Evolutionary conservation across 2,329 filamentous ascomycete genomes (phyloP), one percentile per base, ranked within the genome.

Genomic region (Annulohypoxylon truncatum): DNA sequence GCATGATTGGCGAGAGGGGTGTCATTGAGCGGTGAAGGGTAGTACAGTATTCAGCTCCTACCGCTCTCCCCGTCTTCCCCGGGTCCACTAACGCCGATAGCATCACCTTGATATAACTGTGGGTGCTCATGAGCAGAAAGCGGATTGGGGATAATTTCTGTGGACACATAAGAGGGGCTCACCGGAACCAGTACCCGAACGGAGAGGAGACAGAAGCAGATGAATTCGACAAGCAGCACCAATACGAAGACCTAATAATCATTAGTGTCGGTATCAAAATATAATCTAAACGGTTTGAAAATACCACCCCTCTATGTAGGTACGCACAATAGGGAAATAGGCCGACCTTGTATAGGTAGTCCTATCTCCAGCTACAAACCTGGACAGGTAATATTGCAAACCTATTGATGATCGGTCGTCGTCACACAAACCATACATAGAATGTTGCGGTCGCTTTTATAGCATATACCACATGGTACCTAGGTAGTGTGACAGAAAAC

Each of bases 21-120:
- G 42, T 28, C 57, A 61, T 66, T 67, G 54, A 67, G 68, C 68
- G 68, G 68, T 71, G 68, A 71, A 54, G 61, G 44, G 33, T 46
- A 60, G 52, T 42, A 42, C 38, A 42, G n/a, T 61, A 64, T 31
- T 52, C 31, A 59, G 54, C 29, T 42, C 48, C 48, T 62, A 47
- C 60, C 57, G 60, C 51, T 47, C 61, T 62, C 65, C 51, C 66
- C 62, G 63, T 66, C 60, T 66, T 69, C 66, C 68, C 66, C 63
- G 68, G 68, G 56, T 40, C 66, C 68, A 70, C 68, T 28, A 63
- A 57, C 54, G 68, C 66, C 60, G 66, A 67, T 50, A 56, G 33
- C 18, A 38, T 48, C 53, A 48, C 44, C 29, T 56, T 54, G 44
- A 38, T 54, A 44, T 63, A 44, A 61, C 35, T 46, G 38, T 62